A percentile compares a stretch with the other conserved stretches of the same genome.
Evolutionary conservation across 257 asterid species (phyloP).

Genomic region (Coffea eugenioides): DNA sequence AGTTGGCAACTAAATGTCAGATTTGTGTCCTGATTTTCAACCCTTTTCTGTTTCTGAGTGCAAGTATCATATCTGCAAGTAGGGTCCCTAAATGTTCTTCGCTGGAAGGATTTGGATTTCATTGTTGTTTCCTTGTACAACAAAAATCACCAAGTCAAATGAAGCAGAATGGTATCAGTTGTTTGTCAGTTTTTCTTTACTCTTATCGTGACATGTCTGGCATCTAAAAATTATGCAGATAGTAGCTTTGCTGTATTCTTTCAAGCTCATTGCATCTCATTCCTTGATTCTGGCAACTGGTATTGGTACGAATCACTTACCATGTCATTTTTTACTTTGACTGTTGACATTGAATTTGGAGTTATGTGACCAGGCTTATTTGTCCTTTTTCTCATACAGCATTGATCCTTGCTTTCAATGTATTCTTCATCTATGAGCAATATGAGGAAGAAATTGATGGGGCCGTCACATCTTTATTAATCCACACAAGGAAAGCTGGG

Average conservation of each 20-base stretch:
- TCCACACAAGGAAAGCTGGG: neutral
- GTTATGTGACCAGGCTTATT: conserved; percentile 1
- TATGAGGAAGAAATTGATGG: conserved; percentile 74
- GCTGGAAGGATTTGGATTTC: neutral
- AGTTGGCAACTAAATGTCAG: neutral
- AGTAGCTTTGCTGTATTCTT: conserved; percentile 45
- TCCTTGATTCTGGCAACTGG: conserved; percentile 55
- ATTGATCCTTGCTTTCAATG: conserved; percentile 55
- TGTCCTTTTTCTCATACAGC: conserved; percentile 50
- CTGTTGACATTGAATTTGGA: conserved; percentile 9
- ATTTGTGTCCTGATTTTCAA: too few species aligned
- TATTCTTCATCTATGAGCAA: conserved; percentile 79
- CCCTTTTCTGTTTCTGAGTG: neutral
- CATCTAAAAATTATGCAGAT: conserved; percentile 42
- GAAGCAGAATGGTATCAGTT: neutral
- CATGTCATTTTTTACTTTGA: neutral
- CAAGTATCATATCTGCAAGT: neutral
- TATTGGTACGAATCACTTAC: conserved; percentile 48
- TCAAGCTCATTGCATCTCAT: conserved; percentile 56
- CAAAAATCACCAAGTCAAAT: neutral
- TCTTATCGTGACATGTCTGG: neutral
- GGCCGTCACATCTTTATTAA: conserved; percentile 5
- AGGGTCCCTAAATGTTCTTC: neutral
- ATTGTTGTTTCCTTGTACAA: neutral
- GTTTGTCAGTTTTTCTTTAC: neutral